Evolutionary conservation across 805 yeast genomes (phyloP).

Genomic region (Monosporozyma yasuniensis): DNA sequence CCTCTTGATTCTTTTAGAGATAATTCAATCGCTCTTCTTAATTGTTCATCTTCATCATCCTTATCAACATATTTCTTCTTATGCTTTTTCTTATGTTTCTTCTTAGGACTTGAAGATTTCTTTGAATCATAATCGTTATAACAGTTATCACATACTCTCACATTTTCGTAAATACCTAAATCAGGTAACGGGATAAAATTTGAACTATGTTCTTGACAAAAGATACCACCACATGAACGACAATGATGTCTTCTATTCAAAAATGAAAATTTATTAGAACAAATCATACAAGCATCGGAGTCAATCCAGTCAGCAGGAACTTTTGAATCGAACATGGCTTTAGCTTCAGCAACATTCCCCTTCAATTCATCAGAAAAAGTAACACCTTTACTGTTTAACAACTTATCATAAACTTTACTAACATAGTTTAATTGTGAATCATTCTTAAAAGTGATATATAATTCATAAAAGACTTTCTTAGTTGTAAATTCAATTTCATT

Average conservation of each 20-base stretch:
- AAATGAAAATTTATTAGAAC: constrained; percentile 71
- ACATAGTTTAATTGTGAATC: constrained; percentile 61
- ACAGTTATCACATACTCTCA: constrained; percentile 90
- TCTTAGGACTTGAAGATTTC: constrained; percentile 15
- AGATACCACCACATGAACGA: constrained; percentile 94
- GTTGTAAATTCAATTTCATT: constrained; percentile 49
- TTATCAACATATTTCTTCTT: constrained; percentile 23
- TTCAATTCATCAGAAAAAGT: constrained; percentile 45
- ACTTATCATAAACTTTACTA: constrained; percentile 47
- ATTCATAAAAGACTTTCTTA: constrained; percentile 58
- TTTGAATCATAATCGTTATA: constrained; percentile 47
- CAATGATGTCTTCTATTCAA: constrained; percentile 93
- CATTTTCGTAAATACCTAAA: constrained; percentile 80
- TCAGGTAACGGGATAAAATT: constrained; percentile 64
- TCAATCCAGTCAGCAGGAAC: constrained; percentile 98
- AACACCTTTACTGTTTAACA: constrained; percentile 49
- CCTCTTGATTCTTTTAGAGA: constrained; percentile 49
- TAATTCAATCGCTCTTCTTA: constrained; percentile 67
- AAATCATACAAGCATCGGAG: constrained; percentile 89
- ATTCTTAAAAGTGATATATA: constrained; percentile 67
- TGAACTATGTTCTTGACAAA: constrained; percentile 76
- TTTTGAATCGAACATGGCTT: constrained; percentile 66
- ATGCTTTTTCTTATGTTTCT: constrained; percentile 17
- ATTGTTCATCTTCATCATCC: constrained; percentile 67
- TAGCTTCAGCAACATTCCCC: constrained; percentile 12